Conservation (phyloP, 495 filamentous ascomycete species). For the Tirmania nivea region DNA sequence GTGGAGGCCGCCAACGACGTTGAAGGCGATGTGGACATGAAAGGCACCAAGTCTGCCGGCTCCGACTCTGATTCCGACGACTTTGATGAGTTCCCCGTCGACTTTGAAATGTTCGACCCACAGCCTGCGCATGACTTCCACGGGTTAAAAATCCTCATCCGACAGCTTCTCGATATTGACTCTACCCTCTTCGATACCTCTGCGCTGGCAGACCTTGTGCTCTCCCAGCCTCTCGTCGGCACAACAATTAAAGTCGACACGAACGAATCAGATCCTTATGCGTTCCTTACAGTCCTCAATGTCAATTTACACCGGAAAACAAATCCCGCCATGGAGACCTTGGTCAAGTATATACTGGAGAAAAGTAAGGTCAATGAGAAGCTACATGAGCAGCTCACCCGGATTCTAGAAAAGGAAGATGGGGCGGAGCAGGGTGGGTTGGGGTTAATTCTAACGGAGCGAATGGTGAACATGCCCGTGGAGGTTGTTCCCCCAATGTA, state of each 20-base stretch:
- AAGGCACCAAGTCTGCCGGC: too few relatives aligned
- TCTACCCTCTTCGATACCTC: constrained; percentile 66
- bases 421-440: constrained; percentile 30
- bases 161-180: constrained; percentile 87
- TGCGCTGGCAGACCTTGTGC: constrained; percentile 62
- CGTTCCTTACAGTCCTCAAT: constrained; percentile 80
- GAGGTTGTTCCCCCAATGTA: constrained; percentile 93
- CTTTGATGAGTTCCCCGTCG: constrained; percentile 42
- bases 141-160: constrained; percentile 71
- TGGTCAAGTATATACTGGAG: constrained; percentile 48
- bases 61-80: neutral
- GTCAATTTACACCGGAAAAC: constrained; percentile 48
- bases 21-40: too few relatives aligned
- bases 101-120: constrained; percentile 97
- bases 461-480: constrained; percentile 83
- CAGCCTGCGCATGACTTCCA: constrained; percentile 81
- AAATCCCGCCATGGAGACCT: constrained; percentile 29
- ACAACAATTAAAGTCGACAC: constrained; percentile 91
- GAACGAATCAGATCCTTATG: constrained; percentile 83
- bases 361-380: constrained; percentile 33
- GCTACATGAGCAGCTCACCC: constrained; percentile 33
- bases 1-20: too few relatives aligned
- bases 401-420: constrained; percentile 3
- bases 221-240: constrained; percentile 71
- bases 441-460: constrained; percentile 73